These are phyloP conservation scores for Theileria orientalis DNA, from an alignment of 169 alveolate species.

Conservation along the genomic window DNA sequence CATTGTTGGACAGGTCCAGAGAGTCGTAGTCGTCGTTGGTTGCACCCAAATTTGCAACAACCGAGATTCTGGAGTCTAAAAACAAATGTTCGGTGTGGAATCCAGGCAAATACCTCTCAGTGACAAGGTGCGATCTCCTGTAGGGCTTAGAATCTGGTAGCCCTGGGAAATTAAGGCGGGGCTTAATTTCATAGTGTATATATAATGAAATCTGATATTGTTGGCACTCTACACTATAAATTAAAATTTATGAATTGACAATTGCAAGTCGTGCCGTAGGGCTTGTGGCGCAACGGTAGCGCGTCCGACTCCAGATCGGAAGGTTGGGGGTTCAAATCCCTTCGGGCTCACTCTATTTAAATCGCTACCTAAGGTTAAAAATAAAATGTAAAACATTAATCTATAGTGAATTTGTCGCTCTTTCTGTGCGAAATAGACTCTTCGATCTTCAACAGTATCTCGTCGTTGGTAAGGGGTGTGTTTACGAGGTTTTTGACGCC, in stretches of 20 bases:
- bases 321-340: slow-evolving; percentile 94
- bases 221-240: not conserved
- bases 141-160: slow-evolving; percentile 51
- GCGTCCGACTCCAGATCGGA: slow-evolving; percentile 94
- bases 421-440: not conserved
- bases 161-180: slow-evolving; percentile 45
- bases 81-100: not conserved
- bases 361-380: too few species aligned
- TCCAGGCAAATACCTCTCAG: slow-evolving; percentile 45
- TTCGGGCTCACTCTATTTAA: slow-evolving; percentile 80
- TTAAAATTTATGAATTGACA: not conserved
- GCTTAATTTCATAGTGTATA: slow-evolving; percentile 42
- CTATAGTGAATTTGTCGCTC: not conserved
- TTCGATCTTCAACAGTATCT: slow-evolving; percentile 37
- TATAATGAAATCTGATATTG: not conserved
- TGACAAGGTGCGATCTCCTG: slow-evolving; percentile 59
- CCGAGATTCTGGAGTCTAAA: slow-evolving; percentile 81
- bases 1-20: slow-evolving; percentile 86
- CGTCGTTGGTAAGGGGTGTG: slow-evolving; percentile 49
- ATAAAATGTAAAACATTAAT: not conserved
- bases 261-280: slow-evolving; percentile 29
- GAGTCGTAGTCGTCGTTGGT: slow-evolving; percentile 87
- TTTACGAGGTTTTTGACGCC: slow-evolving; percentile 15
- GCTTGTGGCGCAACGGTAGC: slow-evolving; percentile 93
- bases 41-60: slow-evolving; percentile 85